Base-by-base conservation (phyloP, 1,139 yeast species). In the Yamadazyma oceani region DNA sequence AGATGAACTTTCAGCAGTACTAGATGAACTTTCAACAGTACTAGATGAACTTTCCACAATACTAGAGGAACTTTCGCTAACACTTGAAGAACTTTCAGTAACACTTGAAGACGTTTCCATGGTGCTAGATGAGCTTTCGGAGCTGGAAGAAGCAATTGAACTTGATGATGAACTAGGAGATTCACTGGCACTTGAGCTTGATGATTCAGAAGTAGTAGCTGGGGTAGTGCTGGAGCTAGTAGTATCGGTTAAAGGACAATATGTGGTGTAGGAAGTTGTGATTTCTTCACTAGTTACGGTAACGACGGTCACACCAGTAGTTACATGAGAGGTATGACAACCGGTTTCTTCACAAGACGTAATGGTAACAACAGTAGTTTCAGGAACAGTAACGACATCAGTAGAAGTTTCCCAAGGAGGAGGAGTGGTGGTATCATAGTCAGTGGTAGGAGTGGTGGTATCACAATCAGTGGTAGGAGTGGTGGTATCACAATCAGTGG, bases 231-330 rank as follows among this genome's bases (percentile, higher is more conserved):
- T 24, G 35, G 28, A 35, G 23, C 13, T 17, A 27, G 39, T 22
- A 24, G 53, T 42, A n/a, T n/a, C n/a, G 11, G 57, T 44, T 42
- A 57, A 42, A 28, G 64, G 64, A 46, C 64, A 61, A 51, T 50
- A 60, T 22, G 68, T 59, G 33, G 64, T 57, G 49, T 55, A 57
- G 17, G 52, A 38, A 19, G 64, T 52, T 34, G 45, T 40, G 11
- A 19, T 23, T 26, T 44, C 50, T 22, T 45, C 46, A 14, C 38
- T 38, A 26, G 54, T 51, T 27, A 38, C 41, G 12, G 55, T 51
- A 9, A 50, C 46, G 16, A 38, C 40, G 12, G 41, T 42, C 13
- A 49, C 40, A 36, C 68, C 70, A n/a, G 70, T 62, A 28, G 66
- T 53, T 19, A 55, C 51, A 29, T 59, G 48, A 34, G 51, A 48